A percentile compares a stretch with the other conserved stretches of the same genome.
phyloP scores from a whole-genome alignment of 495 filamentous ascomycete species.

The Lasiosphaeriaceae sp. region DNA sequence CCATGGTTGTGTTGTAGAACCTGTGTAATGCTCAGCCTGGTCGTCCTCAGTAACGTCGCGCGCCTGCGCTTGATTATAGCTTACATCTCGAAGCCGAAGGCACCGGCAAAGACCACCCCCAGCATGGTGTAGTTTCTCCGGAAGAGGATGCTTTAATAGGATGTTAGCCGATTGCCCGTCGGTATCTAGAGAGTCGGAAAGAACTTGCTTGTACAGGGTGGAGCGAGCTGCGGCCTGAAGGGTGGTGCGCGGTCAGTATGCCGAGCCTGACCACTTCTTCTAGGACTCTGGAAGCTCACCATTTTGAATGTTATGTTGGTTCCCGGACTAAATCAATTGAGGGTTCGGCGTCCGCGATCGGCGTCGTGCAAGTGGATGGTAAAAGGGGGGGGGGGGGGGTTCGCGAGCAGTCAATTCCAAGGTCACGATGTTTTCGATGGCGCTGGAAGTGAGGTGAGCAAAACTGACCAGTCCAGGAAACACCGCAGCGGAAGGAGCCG shows the following conservation, averaged over 20 bases:
- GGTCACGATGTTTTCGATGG: constrained; percentile 21
- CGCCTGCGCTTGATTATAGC: constrained; percentile 25
- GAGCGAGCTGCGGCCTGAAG: constrained; percentile 12
- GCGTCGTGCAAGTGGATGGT: constrained; percentile 10
- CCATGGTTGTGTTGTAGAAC: constrained; percentile 68
- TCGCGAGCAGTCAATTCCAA: constrained; percentile 9
- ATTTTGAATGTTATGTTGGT: constrained; percentile 26
- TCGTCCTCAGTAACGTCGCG: not conserved
- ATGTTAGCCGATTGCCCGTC: constrained; percentile 24
- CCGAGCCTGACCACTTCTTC: not conserved
- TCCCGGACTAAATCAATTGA: constrained; percentile 22
- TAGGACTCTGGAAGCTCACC: constrained; percentile 25
- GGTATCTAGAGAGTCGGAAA: constrained; percentile 12
- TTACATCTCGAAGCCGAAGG: constrained; percentile 93
- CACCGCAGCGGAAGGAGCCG: constrained; percentile 28
- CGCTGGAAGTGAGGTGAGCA: constrained; percentile 12
- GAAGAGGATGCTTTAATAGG: constrained; percentile 65
- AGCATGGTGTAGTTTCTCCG: constrained; percentile 83
- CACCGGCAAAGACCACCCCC: constrained; percentile 74
- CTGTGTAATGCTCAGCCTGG: constrained; percentile 40
- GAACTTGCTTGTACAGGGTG: constrained; percentile 76
- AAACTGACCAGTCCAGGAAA: constrained; percentile 29
- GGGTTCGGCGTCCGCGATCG: constrained; percentile 12
- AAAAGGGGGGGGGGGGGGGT: no score
- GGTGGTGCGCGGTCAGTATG: constrained; percentile 34